These are phyloP conservation scores for Diplocarpon mali DNA, from an alignment of 2,329 filamentous ascomycete genomes.

Conservation along the genomic window DNA sequence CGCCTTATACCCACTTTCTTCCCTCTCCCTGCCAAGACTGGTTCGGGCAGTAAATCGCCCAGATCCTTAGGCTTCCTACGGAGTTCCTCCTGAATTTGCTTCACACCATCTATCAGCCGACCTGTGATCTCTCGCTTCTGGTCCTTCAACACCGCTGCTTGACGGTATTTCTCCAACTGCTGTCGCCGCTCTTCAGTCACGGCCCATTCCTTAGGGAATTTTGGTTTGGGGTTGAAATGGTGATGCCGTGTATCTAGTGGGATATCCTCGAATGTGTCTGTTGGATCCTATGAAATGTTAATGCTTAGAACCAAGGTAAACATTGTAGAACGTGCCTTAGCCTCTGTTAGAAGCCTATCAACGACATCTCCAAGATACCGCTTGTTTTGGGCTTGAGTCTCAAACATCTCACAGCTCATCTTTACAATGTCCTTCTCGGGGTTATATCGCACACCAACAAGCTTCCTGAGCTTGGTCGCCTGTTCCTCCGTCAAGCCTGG, in stretches of 20 bases:
- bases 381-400: constrained; percentile 92
- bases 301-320: background rate
- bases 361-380: constrained; percentile 78
- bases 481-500: constrained; percentile 54
- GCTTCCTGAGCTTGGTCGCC: constrained; percentile 72
- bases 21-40: constrained; percentile 15
- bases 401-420: constrained; percentile 84
- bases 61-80: constrained; percentile 7
- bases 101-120: constrained; percentile 45
- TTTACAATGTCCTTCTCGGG: constrained; percentile 69
- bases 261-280: constrained; percentile 77
- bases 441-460: constrained; percentile 79
- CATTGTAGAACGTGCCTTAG: constrained; percentile 41
- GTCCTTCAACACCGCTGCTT: constrained; percentile 42
- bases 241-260: constrained; percentile 85
- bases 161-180: constrained; percentile 52
- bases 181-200: constrained; percentile 58
- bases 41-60: constrained; percentile 20
- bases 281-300: constrained; percentile 43
- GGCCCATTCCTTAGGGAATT: constrained; percentile 75
- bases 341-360: constrained; percentile 59
- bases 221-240: constrained; percentile 51
- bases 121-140: constrained; percentile 41
- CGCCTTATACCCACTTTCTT: constrained; percentile 22
- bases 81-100: constrained; percentile 36